Evolutionary conservation across 2,329 filamentous ascomycete species (phyloP).

Genomic region (Aspergillus vadensis): DNA sequence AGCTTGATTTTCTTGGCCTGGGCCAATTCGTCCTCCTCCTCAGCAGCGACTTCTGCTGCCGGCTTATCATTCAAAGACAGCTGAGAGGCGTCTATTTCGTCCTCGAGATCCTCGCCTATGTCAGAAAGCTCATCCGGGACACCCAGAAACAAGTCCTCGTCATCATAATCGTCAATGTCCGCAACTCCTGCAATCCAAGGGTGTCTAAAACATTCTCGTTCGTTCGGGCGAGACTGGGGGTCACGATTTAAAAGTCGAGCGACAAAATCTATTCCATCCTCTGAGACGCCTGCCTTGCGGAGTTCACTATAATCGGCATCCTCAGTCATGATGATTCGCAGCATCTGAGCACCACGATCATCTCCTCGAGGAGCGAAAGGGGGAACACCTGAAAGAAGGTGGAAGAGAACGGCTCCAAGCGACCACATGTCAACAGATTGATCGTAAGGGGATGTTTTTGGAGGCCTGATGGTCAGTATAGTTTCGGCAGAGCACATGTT

Average conservation of each 20-base stretch:
- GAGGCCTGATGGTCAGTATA: conserved; percentile 40
- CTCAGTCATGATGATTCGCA: conserved; percentile 79
- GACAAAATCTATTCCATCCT: conserved; percentile 72
- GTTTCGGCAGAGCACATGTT: neutral
- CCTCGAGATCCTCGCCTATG: conserved; percentile 43
- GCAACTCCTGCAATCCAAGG: conserved; percentile 67
- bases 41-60: conserved; percentile 36
- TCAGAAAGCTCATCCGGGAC: conserved; percentile 39
- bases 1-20: conserved; percentile 41
- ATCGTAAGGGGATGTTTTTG: conserved; percentile 69
- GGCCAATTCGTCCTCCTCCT: conserved; percentile 37
- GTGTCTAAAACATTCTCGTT: conserved; percentile 69
- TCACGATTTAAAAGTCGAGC: conserved; percentile 77
- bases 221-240: conserved; percentile 73
- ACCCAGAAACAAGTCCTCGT: conserved; percentile 61
- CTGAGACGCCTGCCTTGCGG: conserved; percentile 60
- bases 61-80: conserved; percentile 60
- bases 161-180: conserved; percentile 63
- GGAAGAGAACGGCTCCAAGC: conserved; percentile 87
- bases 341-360: conserved; percentile 74
- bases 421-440: conserved; percentile 97
- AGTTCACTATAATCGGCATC: conserved; percentile 69
- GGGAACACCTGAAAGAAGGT: conserved; percentile 73
- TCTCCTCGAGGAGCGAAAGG: conserved; percentile 80
- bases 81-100: conserved; percentile 59